Conservation (phyloP, 257 asterid genomes). For the Solanum okadae region DNA sequence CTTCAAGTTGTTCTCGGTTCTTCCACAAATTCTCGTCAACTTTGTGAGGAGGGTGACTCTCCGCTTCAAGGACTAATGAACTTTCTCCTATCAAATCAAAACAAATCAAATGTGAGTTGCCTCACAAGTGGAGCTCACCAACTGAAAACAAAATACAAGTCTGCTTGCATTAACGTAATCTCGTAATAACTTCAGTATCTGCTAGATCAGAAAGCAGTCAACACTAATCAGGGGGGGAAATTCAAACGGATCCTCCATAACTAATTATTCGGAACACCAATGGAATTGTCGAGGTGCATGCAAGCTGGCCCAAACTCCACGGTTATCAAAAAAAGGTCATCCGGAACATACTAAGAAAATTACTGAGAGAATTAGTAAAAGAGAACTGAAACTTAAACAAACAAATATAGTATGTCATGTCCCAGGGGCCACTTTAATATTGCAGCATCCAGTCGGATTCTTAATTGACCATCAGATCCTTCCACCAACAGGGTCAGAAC, state of each 20-base stretch:
- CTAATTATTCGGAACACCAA: background rate
- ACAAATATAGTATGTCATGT: background rate
- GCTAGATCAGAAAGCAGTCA: background rate
- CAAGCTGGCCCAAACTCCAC: background rate
- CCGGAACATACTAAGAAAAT: background rate
- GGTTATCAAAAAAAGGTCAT: background rate
- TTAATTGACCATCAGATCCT: background rate
- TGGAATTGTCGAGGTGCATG: background rate
- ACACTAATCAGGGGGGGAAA: background rate
- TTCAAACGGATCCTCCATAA: background rate
- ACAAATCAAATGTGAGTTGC: background rate
- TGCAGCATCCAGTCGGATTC: background rate
- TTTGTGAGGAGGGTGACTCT: conserved; percentile 80
- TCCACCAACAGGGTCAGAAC: background rate
- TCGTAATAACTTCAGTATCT: background rate
- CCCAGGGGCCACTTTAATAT: background rate
- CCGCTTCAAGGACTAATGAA: conserved; percentile 59
- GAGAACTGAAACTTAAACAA: background rate
- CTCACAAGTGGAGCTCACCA: background rate
- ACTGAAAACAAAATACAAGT: background rate
- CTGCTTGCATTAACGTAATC: background rate
- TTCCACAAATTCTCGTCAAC: conserved; percentile 96
- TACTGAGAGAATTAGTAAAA: background rate
- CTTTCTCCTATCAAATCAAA: conserved; percentile 47
- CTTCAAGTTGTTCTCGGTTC: conserved; percentile 92